Evolutionary conservation across 2,329 filamentous ascomycete species (phyloP).

Genomic region (Cladophialophora yegresii): DNA sequence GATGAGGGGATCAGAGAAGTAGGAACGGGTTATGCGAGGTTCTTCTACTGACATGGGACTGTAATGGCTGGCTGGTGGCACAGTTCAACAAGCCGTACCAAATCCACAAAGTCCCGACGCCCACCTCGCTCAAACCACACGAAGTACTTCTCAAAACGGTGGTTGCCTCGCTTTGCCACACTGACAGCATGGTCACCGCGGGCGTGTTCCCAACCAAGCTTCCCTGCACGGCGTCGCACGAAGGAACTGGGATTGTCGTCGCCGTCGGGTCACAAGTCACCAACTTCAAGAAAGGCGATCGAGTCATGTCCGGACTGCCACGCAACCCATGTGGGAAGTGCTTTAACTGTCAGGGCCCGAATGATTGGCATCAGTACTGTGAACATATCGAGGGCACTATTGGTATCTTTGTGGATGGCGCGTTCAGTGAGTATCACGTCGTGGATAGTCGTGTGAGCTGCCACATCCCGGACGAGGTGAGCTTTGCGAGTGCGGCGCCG

Average conservation of each 20-base stretch:
- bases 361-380: conserved; percentile 59
- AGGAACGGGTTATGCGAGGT: background rate
- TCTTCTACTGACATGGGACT: background rate
- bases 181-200: conserved; percentile 58
- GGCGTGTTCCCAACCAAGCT: conserved; percentile 54
- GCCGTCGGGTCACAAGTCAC: conserved; percentile 48
- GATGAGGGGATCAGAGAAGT: background rate
- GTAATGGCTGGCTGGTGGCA: background rate
- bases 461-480: conserved; percentile 52
- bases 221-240: conserved; percentile 59
- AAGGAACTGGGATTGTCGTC: conserved; percentile 59
- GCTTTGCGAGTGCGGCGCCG: conserved; percentile 56
- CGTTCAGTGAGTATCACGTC: conserved; percentile 59
- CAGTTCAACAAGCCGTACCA: conserved; percentile 56
- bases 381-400: conserved; percentile 47
- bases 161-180: conserved; percentile 64
- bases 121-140: conserved; percentile 49
- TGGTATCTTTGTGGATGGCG: conserved; percentile 56
- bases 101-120: conserved; percentile 54
- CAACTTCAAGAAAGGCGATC: conserved; percentile 53
- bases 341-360: conserved; percentile 52
- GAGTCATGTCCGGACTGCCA: conserved; percentile 59
- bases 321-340: conserved; percentile 58
- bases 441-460: conserved; percentile 54
- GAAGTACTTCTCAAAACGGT: conserved; percentile 64